Percentiles rank a stretch among this genome's conserved stretches.
These are phyloP conservation scores for Tilletia horrida DNA, from an alignment of 1,284 basidiomycete genomes.

Conservation along the genomic window DNA sequence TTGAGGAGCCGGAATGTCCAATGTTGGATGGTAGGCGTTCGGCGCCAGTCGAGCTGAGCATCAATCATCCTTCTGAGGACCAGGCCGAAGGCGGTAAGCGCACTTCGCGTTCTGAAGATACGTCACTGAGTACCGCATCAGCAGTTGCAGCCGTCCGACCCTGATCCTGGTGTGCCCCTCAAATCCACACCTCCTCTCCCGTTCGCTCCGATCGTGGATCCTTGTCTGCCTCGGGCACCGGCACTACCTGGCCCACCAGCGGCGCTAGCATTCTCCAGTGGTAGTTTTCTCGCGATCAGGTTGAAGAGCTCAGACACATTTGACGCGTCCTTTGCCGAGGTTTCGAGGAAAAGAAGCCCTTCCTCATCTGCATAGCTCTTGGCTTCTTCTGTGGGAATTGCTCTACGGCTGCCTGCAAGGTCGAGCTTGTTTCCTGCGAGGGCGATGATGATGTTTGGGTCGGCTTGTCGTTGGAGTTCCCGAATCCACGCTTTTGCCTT, in stretches of 20 bases:
- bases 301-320: constrained; percentile 72
- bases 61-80: too few relatives aligned
- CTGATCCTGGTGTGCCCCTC: constrained; percentile 32
- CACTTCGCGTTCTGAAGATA: too few relatives aligned
- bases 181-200: constrained; percentile 30
- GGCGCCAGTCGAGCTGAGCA: too few relatives aligned
- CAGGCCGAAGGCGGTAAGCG: too few relatives aligned
- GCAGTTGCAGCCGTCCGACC: constrained; percentile 41
- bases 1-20: too few relatives aligned
- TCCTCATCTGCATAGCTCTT: constrained; percentile 92
- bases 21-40: too few relatives aligned
- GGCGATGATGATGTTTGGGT: constrained; percentile 77
- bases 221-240: constrained; percentile 28
- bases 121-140: constrained; percentile 15
- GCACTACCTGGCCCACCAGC: constrained; percentile 27
- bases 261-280: constrained; percentile 42
- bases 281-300: constrained; percentile 50
- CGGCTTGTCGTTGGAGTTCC: constrained; percentile 93
- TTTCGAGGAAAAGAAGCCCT: constrained; percentile 90
- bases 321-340: constrained; percentile 88
- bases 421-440: constrained; percentile 95
- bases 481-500: constrained; percentile 96
- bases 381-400: constrained; percentile 58
- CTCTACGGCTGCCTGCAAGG: constrained; percentile 63
- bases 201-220: constrained; percentile 23